A percentile compares a stretch with the other conserved stretches of the same genome.
phyloP scores from a whole-genome alignment of 2,329 filamentous ascomycete species.

The Phaeosphaeriaceae sp. region DNA sequence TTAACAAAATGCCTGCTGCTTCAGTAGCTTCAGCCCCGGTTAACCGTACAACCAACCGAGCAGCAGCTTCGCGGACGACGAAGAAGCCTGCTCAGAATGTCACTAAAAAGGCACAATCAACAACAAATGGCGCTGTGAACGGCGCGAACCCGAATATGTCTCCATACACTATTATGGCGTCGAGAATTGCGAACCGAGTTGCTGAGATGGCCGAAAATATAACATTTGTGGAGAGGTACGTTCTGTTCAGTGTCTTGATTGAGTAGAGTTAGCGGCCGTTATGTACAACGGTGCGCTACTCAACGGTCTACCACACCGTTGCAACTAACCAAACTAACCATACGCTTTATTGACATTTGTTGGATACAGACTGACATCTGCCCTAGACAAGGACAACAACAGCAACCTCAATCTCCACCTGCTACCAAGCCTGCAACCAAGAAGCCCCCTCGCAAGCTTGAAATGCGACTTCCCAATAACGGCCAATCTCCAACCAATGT shows the following conservation, averaged over 20 bases:
- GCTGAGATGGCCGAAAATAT: constrained; percentile 61
- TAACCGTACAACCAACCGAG: constrained; percentile 38
- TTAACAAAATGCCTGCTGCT: constrained; percentile 38
- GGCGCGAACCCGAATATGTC: constrained; percentile 43
- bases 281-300: constrained; percentile 16
- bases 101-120: constrained; percentile 28
- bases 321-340: not conserved
- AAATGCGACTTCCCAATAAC: constrained; percentile 54
- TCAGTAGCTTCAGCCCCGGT: constrained; percentile 44
- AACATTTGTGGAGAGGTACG: constrained; percentile 55
- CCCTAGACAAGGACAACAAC: constrained; percentile 26
- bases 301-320: constrained; percentile 3
- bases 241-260: constrained; percentile 1
- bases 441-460: constrained; percentile 57
- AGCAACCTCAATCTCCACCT: constrained; percentile 23
- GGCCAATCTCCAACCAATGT: constrained; percentile 47
- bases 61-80: constrained; percentile 37
- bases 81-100: constrained; percentile 33
- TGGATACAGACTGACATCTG: constrained; percentile 9
- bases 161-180: constrained; percentile 59
- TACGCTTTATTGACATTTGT: not conserved
- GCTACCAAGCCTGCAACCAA: constrained; percentile 33
- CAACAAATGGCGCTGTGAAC: constrained; percentile 35
- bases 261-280: constrained; percentile 21
- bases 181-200: constrained; percentile 57